Conservation (phyloP, 1,284 basidiomycete genomes). For the Leccinum olivaceoglutinosum region DNA sequence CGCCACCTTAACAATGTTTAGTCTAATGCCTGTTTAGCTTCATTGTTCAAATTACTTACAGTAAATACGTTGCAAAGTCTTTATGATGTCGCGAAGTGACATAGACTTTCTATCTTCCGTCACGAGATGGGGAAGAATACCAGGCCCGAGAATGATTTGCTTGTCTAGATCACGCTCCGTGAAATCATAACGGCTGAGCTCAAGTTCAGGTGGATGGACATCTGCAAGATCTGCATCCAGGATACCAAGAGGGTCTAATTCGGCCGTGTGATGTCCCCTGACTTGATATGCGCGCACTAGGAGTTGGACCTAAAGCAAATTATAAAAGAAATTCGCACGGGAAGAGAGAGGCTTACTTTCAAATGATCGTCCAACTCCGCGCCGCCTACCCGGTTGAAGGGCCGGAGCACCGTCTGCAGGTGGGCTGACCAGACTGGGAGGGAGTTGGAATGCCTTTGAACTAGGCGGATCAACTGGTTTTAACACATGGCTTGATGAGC, state of each 20-base stretch:
- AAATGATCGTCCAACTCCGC: constrained; percentile 89
- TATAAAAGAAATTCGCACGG: constrained; percentile 3
- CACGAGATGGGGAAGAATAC: constrained; percentile 93
- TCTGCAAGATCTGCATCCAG: constrained; percentile 82
- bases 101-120: constrained; percentile 82
- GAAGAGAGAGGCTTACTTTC: constrained; percentile 55
- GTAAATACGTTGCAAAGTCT: constrained; percentile 90
- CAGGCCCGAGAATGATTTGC: constrained; percentile 91
- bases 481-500: constrained; percentile 1
- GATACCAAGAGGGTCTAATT: constrained; percentile 94
- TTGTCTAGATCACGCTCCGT: constrained; percentile 91
- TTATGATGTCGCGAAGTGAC: constrained; percentile 90
- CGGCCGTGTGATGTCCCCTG: constrained; percentile 93
- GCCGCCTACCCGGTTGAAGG: constrained; percentile 62
- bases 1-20: constrained; percentile 59
- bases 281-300: constrained; percentile 98
- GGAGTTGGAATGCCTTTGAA: constrained; percentile 76
- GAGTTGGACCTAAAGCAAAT: constrained; percentile 73
- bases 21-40: neutral
- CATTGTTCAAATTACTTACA: constrained; percentile 49
- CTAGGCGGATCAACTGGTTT: constrained; percentile 53
- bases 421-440: constrained; percentile 66
- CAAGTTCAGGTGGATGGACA: constrained; percentile 79
- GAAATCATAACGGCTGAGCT: constrained; percentile 92
- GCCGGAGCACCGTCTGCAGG: constrained; percentile 82